Evolutionary conservation across 2,329 filamentous ascomycete genomes (phyloP), one percentile per base, ranked within the genome.

Genomic region (Alternaria angustiovoidea): DNA sequence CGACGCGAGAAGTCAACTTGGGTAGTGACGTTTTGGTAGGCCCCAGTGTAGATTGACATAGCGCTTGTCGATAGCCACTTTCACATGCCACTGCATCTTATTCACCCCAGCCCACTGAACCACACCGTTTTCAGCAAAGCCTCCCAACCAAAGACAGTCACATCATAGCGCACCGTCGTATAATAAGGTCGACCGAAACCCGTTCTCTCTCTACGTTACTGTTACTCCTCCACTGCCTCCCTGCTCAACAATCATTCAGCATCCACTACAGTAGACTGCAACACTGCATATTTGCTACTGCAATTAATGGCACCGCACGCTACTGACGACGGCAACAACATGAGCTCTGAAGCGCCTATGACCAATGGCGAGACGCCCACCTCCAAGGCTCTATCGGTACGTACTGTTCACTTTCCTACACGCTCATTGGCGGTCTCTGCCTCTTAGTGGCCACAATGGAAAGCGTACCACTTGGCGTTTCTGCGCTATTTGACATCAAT

Each of bases 331-430:
- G 70, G 70, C 70, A 68, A 73, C 41, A 75, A 75, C 72, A 74
- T 62, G 70, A 69, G 72, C 66, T 54, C 67, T 20, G 58, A 62
- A 36, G 63, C 69, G 34, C 69, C 77, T 30, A 53, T 78, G 58
- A 78, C 76, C 57, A 80, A 80, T 65, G 78, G 78, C 69, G 78
- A 80, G 64, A 76, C 75, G 69, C 71, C 75, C 39, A 70, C 70
- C 42, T 80, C 76, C 30, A 77, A 76, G 62, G 73, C 78, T 60
- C 57, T 80, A 42, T 78, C 76, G 57, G 78, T 80, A 75, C 57
- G 78, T 76, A 30, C 43, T 52, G 12, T 51, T 28, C n/a, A n/a
- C 16, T 30, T 47, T 34, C 32, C 9, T 7, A 20, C 14, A 7
- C 16, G 8, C 5, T 26, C 51, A 24, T 34, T n/a, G 28, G 9